Conservation (phyloP, 352 stramenopile genomes). For the Sclerospora graminicola region DNA sequence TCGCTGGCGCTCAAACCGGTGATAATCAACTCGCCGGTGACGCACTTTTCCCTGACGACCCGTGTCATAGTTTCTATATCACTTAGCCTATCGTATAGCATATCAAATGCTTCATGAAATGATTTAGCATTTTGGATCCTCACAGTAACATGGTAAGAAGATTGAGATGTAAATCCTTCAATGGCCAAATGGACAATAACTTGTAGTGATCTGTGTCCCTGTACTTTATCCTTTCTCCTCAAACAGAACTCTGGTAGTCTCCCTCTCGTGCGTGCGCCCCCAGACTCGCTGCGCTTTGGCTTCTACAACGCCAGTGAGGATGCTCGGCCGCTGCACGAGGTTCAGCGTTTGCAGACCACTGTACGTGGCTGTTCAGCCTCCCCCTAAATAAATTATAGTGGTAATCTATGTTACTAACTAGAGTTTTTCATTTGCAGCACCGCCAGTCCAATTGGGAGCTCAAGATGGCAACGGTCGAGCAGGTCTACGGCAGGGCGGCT, state of each 20-base stretch:
- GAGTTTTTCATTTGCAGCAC: slow-evolving; percentile 26
- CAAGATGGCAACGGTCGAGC: slow-evolving; percentile 84
- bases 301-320: slow-evolving; percentile 80
- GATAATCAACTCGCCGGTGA: slow-evolving; percentile 78
- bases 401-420: slow-evolving; percentile 1
- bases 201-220: too few species aligned
- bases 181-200: too few species aligned
- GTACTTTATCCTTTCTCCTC: too few species aligned
- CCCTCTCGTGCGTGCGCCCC: slow-evolving; percentile 70
- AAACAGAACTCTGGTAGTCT: slow-evolving; percentile 55
- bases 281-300: slow-evolving; percentile 70
- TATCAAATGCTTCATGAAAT: slow-evolving; percentile 2
- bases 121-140: background rate
- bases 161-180: too few species aligned
- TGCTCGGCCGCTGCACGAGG: slow-evolving; percentile 69
- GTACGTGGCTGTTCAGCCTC: slow-evolving; percentile 18
- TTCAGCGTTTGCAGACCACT: slow-evolving; percentile 74
- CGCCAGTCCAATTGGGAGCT: slow-evolving; percentile 72
- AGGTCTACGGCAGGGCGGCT: slow-evolving; percentile 83
- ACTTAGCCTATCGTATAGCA: background rate
- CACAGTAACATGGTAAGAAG: too few species aligned
- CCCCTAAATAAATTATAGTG: background rate
- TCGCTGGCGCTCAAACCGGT: too few species aligned
- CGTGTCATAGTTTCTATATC: too few species aligned
- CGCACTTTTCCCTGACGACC: slow-evolving; percentile 63